Evolutionary conservation across 305 asterid genomes (phyloP).

Genomic region (Nicotiana rustica): DNA sequence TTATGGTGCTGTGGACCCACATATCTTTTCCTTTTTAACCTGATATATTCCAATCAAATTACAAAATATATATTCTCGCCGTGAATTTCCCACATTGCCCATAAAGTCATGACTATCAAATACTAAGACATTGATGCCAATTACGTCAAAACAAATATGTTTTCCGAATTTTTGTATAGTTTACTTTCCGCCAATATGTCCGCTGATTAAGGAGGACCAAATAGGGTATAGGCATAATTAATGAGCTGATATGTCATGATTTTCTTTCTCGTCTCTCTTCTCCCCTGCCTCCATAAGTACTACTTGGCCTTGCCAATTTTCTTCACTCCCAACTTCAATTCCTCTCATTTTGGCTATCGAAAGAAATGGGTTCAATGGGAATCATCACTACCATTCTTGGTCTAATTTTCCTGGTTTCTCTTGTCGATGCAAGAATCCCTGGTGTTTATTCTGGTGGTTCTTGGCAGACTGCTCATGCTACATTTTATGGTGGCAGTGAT

Average conservation of each 20-base stretch:
- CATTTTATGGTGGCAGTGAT: constrained; percentile 78
- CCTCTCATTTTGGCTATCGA: not conserved
- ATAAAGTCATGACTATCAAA: not conserved
- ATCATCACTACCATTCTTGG: constrained; percentile 38
- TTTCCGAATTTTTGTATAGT: not conserved
- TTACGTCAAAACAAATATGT: not conserved
- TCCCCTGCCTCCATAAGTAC: constrained; percentile 47
- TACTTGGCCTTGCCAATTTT: constrained; percentile 38
- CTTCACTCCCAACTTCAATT: constrained; percentile 28
- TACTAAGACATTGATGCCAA: not conserved
- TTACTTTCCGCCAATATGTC: constrained; percentile 39
- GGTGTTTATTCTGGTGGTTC: constrained; percentile 63
- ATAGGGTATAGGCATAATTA: constrained; percentile 31
- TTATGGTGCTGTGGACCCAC: constrained; percentile 23
- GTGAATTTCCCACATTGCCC: not conserved
- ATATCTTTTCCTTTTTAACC: not conserved
- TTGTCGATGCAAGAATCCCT: constrained; percentile 54
- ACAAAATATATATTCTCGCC: not conserved
- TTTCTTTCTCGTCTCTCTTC: constrained; percentile 30
- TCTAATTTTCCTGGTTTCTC: constrained; percentile 37
- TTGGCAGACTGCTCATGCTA: constrained; percentile 79
- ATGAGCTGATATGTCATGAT: not conserved
- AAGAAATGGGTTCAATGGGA: constrained; percentile 8
- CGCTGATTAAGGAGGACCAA: constrained; percentile 41
- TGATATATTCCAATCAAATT: not conserved